A percentile compares a stretch with the other conserved stretches of the same genome.
Evolutionary conservation across 129 eudicot species (phyloP).

Genomic region (Centaurea solstitialis): DNA sequence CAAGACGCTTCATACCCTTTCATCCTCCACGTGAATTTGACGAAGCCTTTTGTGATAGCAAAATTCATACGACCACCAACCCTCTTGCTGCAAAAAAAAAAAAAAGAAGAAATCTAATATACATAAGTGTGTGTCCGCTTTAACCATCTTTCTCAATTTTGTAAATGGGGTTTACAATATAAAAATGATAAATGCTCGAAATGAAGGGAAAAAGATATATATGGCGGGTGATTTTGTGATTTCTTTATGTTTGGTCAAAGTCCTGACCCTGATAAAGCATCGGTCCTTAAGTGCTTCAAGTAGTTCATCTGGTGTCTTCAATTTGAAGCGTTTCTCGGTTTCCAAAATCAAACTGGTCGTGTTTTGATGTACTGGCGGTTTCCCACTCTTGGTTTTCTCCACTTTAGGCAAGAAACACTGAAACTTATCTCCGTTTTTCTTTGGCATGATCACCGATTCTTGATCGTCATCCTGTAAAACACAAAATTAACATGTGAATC

Average conservation of each 20-base stretch:
- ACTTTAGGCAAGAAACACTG: constrained; percentile 80
- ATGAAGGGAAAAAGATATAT: background rate
- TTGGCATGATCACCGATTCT: constrained; percentile 82
- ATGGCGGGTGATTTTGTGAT: background rate
- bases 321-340: constrained; percentile 70
- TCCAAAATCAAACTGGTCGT: constrained; percentile 79
- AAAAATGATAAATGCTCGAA: background rate
- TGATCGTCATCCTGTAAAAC: constrained; percentile 79
- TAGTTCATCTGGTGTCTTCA: constrained; percentile 97
- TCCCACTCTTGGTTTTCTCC: constrained; percentile 71
- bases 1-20: constrained; percentile 42
- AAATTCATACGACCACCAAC: constrained; percentile 97
- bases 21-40: constrained; percentile 86
- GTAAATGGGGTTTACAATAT: background rate
- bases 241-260: background rate
- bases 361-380: constrained; percentile 63
- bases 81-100: constrained; percentile 88
- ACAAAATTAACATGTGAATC: background rate
- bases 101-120: too few relatives aligned
- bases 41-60: constrained; percentile 72
- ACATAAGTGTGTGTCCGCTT: background rate
- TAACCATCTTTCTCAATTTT: constrained; percentile 4
- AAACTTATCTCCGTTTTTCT: constrained; percentile 73
- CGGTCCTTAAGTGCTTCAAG: constrained; percentile 77
- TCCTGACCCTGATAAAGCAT: constrained; percentile 79